These are phyloP conservation scores for Mycena indigotica DNA, from an alignment of 768 basidiomycete species.

Conservation along the genomic window DNA sequence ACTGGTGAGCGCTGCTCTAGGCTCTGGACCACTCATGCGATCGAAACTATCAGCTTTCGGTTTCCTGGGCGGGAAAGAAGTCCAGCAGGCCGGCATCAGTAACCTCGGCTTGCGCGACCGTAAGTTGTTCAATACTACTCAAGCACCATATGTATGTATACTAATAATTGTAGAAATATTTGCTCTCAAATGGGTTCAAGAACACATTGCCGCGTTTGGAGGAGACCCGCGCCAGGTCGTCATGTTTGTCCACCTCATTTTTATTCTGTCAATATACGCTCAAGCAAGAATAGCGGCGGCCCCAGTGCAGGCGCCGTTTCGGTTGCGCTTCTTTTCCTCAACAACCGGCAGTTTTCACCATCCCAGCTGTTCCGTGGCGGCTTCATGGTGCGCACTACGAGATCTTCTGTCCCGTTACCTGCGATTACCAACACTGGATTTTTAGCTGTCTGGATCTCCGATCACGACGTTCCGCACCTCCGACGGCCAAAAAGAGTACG, in stretches of 20 bases:
- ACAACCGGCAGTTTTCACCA: conserved; percentile 11
- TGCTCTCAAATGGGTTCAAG: conserved; percentile 56
- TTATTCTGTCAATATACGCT: neutral
- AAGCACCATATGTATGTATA: too few relatives aligned
- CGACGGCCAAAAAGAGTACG: conserved; percentile 3
- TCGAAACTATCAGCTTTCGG: conserved; percentile 33
- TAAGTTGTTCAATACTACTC: conserved; percentile 31
- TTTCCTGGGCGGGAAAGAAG: conserved; percentile 43
- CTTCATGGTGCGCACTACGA: conserved; percentile 14
- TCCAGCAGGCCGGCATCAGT: conserved; percentile 40
- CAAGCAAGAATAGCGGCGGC: conserved; percentile 2
- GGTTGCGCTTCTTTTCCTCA: neutral
- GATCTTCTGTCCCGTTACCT: neutral
- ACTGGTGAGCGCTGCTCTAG: conserved; percentile 29
- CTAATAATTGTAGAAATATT: conserved; percentile 35
- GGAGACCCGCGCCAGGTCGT: conserved; percentile 52
- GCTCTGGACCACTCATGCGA: neutral
- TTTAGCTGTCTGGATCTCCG: neutral
- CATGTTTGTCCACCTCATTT: conserved; percentile 27
- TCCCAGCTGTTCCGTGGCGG: conserved; percentile 6
- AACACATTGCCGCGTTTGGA: conserved; percentile 53
- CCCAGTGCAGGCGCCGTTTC: conserved; percentile 14
- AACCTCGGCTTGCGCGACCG: conserved; percentile 58
- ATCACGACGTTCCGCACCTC: neutral
- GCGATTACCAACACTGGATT: neutral